Evolutionary conservation across 164 flowering plant genomes (phyloP).

Genomic region (Magnolia kwangsiensis): DNA sequence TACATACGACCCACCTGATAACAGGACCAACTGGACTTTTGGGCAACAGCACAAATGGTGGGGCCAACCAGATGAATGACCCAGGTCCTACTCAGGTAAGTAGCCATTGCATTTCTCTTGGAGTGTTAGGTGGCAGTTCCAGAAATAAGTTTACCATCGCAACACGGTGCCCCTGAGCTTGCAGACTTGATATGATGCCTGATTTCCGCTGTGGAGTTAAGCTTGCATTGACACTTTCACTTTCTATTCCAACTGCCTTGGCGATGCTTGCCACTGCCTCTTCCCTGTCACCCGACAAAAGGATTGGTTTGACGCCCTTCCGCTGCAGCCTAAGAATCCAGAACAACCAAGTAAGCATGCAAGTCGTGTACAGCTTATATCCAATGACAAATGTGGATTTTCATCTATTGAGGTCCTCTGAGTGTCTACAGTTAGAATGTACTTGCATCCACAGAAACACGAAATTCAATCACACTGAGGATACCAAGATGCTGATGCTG

Average conservation of each 20-base stretch:
- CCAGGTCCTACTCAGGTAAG: neutral
- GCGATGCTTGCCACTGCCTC: constrained; percentile 96
- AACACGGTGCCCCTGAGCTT: constrained; percentile 66
- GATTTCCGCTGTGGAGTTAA: constrained; percentile 76
- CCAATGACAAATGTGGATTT: neutral
- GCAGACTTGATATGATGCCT: constrained; percentile 55
- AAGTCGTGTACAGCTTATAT: neutral
- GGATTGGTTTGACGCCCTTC: constrained; percentile 69
- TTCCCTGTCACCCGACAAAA: constrained; percentile 98
- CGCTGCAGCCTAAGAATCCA: constrained; percentile 53
- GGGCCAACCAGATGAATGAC: neutral
- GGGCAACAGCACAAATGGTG: neutral
- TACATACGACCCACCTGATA: no score
- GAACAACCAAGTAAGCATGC: neutral
- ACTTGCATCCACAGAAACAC: no score
- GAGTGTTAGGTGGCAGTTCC: neutral
- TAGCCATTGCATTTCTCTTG: no score
- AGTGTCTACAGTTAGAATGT: neutral
- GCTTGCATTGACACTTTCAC: constrained; percentile 52
- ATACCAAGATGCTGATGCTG: no score
- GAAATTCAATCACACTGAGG: no score
- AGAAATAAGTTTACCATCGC: constrained; percentile 63
- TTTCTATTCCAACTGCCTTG: constrained; percentile 61
- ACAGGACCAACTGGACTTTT: no score
- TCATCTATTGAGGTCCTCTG: neutral